phyloP scores from a whole-genome alignment of 2,329 filamentous ascomycete species.

The Macrophomina tecta region DNA sequence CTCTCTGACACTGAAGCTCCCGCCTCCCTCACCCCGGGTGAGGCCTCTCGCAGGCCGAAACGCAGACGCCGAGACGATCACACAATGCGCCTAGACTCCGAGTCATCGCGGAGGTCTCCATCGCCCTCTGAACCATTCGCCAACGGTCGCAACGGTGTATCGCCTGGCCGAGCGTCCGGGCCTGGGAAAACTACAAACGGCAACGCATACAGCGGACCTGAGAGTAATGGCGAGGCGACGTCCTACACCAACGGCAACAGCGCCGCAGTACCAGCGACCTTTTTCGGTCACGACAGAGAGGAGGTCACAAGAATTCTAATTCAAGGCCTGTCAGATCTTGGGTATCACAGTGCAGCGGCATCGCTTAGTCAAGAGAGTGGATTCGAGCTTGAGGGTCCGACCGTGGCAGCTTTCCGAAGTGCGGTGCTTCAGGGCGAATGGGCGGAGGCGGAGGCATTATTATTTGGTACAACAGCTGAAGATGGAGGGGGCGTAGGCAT shows the following conservation, averaged over 20 bases:
- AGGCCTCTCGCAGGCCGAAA: conserved; percentile 47
- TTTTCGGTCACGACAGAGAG: conserved; percentile 87
- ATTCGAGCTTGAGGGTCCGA: conserved; percentile 82
- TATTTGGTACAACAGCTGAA: conserved; percentile 63
- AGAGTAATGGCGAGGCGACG: conserved; percentile 49
- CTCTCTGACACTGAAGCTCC: conserved; percentile 30
- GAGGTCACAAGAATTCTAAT: conserved; percentile 93
- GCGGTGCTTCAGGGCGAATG: conserved; percentile 83
- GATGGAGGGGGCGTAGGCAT: conserved; percentile 51
- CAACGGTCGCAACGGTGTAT: conserved; percentile 48
- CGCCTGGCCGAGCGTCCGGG: conserved; percentile 37
- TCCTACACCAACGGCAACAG: conserved; percentile 49
- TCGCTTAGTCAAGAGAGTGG: conserved; percentile 82
- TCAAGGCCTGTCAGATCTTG: conserved; percentile 87
- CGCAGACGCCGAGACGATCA: conserved; percentile 49
- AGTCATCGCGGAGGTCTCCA: conserved; percentile 44
- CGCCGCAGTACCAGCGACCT: conserved; percentile 53
- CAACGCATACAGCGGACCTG: conserved; percentile 44
- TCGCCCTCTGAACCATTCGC: conserved; percentile 45
- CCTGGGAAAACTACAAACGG: conserved; percentile 49
- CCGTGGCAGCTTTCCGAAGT: conserved; percentile 82
- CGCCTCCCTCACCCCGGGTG: conserved; percentile 35
- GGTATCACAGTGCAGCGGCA: conserved; percentile 78
- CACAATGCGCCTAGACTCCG: conserved; percentile 52
- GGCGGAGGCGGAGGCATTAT: conserved; percentile 80